Evolutionary conservation across 371 early-diverging fungal species (phyloP), one percentile per base, ranked within the genome.

Genomic region (Quaeritorhiza haematococci): DNA sequence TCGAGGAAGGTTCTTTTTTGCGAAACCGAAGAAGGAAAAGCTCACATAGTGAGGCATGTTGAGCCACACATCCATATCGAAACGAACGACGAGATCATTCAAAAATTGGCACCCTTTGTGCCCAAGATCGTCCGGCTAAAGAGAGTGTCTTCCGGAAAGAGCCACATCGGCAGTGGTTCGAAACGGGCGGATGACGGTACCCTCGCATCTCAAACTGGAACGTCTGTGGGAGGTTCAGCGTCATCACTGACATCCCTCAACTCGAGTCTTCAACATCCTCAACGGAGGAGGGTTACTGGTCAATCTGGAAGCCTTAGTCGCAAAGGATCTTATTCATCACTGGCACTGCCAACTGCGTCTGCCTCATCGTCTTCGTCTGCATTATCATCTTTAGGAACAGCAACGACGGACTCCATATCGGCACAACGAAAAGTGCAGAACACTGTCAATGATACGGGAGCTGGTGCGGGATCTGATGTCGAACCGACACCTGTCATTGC

Each of bases 11-110:
- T 83, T 28, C 49, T 83, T 26, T 75, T 80, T 58, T 80, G 80
- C 64, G 71, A 71, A 49, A 77, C 79, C 0, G 74, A 73, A 42
- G 71, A 76, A 42, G 83, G 82, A 0, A 71, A 74, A 27, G 59
- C 69, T n/a, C 82, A 83, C 67, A 67, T 83, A 8, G 78, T 83
- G 19, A 68, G 80, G 17, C 81, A 79, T 67, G 62, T 83, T 27
- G 75, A 73, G 59, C 76, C 81, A 24, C 58, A 61, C 21, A 43
- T 62, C 19, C 71, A 71, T 46, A 54, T 71, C 29, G 71, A 71
- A 23, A 6, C 19, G 15, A 41, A 45, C 38, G 65, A 64, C 42
- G 47, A 27, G 10, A 55, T 49, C 33, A 56, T 70, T 23, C 13
- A 30, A 19, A n/a, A 30, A 26, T 50, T 67, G 33, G 45, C 55